These are phyloP conservation scores for Alternaria arborescens DNA, from an alignment of 2,329 filamentous ascomycete species.

Conservation along the genomic window DNA sequence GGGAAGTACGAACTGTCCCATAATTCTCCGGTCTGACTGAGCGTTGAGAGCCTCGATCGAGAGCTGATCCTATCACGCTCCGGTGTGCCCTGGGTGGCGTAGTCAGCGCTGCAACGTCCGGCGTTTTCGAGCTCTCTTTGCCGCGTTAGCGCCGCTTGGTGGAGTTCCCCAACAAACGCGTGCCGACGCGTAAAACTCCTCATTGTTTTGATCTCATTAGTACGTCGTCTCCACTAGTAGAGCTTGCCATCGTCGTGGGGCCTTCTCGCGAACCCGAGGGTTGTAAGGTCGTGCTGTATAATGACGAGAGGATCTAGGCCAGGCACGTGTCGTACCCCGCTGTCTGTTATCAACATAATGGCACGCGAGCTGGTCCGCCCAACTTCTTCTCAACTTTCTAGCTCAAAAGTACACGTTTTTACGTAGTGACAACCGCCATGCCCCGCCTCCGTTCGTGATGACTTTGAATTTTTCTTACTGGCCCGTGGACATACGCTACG, in stretches of 20 bases:
- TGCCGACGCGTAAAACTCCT: constrained; percentile 20
- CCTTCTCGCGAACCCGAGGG: neutral
- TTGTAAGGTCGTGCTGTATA: neutral
- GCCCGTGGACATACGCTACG: constrained; percentile 1
- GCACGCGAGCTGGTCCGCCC: neutral
- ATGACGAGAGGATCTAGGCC: neutral
- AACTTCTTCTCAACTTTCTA: neutral
- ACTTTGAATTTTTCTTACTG: neutral
- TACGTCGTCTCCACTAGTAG: neutral
- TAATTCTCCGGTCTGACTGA: constrained; percentile 14
- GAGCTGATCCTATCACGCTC: constrained; percentile 8
- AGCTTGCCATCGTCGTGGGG: neutral
- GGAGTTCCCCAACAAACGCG: constrained; percentile 27
- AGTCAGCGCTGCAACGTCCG: constrained; percentile 23
- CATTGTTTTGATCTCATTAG: constrained; percentile 2
- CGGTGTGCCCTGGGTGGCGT: constrained; percentile 16
- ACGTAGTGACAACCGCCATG: neutral
- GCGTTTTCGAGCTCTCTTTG: constrained; percentile 20
- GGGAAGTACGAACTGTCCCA: neutral
- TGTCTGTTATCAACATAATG: neutral
- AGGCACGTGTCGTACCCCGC: neutral
- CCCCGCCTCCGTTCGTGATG: neutral
- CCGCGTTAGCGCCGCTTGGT: constrained; percentile 19
- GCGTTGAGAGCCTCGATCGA: constrained; percentile 9
- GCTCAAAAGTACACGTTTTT: neutral